phyloP scores from a whole-genome alignment of 2,329 filamentous ascomycete genomes.

The Paramyrothecium roridum region DNA sequence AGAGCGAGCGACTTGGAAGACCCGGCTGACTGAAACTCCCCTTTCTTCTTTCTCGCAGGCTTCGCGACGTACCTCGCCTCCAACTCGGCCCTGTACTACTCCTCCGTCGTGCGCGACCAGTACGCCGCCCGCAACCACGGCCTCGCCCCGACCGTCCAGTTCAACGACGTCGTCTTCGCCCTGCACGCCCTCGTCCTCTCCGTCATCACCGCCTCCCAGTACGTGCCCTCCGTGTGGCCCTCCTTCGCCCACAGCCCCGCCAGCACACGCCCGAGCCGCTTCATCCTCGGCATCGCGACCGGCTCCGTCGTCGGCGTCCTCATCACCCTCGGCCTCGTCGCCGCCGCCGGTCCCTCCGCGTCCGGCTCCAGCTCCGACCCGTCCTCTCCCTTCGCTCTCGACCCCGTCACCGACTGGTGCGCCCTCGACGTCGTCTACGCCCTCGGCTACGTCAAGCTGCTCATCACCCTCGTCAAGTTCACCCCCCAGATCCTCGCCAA shows the following conservation, averaged over 20 bases:
- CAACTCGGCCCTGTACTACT: conserved; percentile 74
- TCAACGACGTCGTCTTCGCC: conserved; percentile 90
- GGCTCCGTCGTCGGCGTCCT: conserved; percentile 64
- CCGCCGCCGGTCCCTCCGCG: conserved; percentile 29
- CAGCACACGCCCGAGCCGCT: conserved; percentile 53
- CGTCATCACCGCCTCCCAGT: conserved; percentile 71
- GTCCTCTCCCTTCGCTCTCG: conserved; percentile 23
- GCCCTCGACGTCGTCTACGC: conserved; percentile 64
- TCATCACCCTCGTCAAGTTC: conserved; percentile 90
- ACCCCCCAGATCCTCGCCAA: conserved; percentile 83
- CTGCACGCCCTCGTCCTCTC: conserved; percentile 75
- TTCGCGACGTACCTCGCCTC: conserved; percentile 75
- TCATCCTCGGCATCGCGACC: conserved; percentile 66
- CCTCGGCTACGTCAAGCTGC: conserved; percentile 83
- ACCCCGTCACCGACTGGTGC: conserved; percentile 50
- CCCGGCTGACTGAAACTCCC: too few relatives aligned
- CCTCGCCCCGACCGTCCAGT: conserved; percentile 76
- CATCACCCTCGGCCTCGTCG: conserved; percentile 43
- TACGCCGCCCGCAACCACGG: conserved; percentile 78
- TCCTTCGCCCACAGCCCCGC: conserved; percentile 60
- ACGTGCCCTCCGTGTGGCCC: conserved; percentile 63
- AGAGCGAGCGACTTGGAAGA: too few relatives aligned
- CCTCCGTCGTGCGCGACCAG: conserved; percentile 70
- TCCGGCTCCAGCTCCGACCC: conserved; percentile 38
- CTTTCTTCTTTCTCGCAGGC: conserved; percentile 37